Evolutionary conservation across 2,329 filamentous ascomycete species (phyloP).

Genomic region (Trichoderma oligosporum): DNA sequence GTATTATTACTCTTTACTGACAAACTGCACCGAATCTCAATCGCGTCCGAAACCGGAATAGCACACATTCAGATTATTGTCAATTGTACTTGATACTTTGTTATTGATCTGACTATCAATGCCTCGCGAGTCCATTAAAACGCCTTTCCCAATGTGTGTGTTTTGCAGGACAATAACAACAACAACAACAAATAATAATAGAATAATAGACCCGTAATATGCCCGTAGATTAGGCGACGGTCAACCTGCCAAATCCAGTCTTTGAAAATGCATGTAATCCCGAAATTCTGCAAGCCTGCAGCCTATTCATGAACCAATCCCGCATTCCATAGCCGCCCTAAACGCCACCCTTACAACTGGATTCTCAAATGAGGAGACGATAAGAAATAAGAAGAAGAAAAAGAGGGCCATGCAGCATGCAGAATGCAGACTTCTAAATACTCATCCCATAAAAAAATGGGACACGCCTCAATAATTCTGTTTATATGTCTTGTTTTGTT

Average conservation of each 20-base stretch:
- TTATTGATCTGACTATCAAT: neutral
- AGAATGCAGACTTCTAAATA: neutral
- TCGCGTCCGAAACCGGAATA: neutral
- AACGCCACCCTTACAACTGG: slow-evolving; percentile 5
- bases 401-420: neutral
- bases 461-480: neutral
- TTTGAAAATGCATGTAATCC: neutral
- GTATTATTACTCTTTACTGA: too few species aligned
- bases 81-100: neutral
- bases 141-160: slow-evolving; percentile 8
- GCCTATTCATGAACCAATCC: neutral
- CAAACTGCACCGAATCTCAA: neutral
- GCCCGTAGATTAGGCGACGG: slow-evolving; percentile 8
- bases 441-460: too few species aligned
- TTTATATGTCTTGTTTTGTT: too few species aligned
- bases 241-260: slow-evolving; percentile 7
- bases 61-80: neutral
- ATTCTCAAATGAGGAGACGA: neutral
- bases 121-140: slow-evolving; percentile 6
- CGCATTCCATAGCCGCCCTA: slow-evolving; percentile 7
- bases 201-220: neutral
- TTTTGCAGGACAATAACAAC: slow-evolving; percentile 2
- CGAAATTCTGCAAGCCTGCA: slow-evolving; percentile 7
- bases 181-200: neutral
- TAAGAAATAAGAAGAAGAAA: neutral